A percentile compares a stretch with the other conserved stretches of the same genome.
These are phyloP conservation scores for Leptographium procerum DNA, from an alignment of 2,329 filamentous ascomycete genomes.

Conservation along the genomic window DNA sequence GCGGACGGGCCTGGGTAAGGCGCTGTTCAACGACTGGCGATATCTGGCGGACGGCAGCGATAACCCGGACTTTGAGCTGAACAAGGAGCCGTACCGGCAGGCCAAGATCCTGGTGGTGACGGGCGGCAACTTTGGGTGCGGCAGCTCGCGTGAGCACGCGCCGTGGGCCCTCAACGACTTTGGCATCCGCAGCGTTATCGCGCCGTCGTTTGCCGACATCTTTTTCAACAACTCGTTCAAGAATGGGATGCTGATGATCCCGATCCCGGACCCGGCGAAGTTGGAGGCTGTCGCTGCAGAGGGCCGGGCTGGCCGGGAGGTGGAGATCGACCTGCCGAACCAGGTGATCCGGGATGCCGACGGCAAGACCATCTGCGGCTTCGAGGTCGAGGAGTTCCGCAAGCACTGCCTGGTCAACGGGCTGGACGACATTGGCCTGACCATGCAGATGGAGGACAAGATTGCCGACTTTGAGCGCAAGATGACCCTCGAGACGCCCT, in stretches of 20 bases:
- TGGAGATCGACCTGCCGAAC: slow-evolving; percentile 81
- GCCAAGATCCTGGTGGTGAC: slow-evolving; percentile 87
- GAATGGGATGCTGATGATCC: slow-evolving; percentile 93
- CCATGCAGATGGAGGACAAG: slow-evolving; percentile 84
- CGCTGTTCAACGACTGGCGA: slow-evolving; percentile 77
- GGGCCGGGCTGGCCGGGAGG: slow-evolving; percentile 66
- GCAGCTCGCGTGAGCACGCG: slow-evolving; percentile 84
- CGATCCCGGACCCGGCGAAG: slow-evolving; percentile 54
- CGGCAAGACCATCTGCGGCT: slow-evolving; percentile 63
- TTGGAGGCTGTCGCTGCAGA: slow-evolving; percentile 64
- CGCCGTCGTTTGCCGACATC: slow-evolving; percentile 77
- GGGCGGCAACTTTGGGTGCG: slow-evolving; percentile 91
- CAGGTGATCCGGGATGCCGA: slow-evolving; percentile 68
- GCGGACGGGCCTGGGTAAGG: slow-evolving; percentile 80
- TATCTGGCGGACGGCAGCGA: slow-evolving; percentile 64
- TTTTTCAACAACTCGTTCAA: slow-evolving; percentile 99
- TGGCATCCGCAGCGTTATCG: slow-evolving; percentile 88
- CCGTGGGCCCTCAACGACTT: slow-evolving; percentile 97
- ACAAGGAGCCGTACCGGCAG: slow-evolving; percentile 73
- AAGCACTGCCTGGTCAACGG: slow-evolving; percentile 92
- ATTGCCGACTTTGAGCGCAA: slow-evolving; percentile 73
- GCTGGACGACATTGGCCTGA: slow-evolving; percentile 89
- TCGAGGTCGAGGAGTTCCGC: slow-evolving; percentile 86
- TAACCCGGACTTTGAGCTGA: slow-evolving; percentile 76
- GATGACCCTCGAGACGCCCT: slow-evolving; percentile 69